These are phyloP conservation scores for Calonectria pseudoreteaudii DNA, from an alignment of 2,329 filamentous ascomycete genomes.

Conservation along the genomic window DNA sequence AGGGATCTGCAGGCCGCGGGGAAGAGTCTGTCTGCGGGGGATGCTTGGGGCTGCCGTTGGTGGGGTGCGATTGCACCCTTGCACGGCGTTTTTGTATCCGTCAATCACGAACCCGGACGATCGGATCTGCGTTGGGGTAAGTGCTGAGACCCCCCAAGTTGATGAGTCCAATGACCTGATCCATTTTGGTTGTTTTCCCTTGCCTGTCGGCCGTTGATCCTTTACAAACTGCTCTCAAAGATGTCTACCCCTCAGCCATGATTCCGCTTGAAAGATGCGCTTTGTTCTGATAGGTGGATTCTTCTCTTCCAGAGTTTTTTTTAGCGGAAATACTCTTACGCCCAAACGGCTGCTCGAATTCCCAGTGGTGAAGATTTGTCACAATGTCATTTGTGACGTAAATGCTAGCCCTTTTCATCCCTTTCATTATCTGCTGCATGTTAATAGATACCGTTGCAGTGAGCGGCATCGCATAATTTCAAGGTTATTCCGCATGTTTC, in stretches of 20 bases:
- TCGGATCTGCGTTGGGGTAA: slow-evolving; percentile 1
- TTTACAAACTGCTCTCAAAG: not conserved
- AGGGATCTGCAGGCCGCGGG: not conserved
- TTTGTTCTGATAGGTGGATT: slow-evolving; percentile 25
- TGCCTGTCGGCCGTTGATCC: not conserved
- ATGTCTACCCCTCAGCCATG: not conserved
- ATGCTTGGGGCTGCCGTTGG: not conserved
- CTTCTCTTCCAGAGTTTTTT: not conserved
- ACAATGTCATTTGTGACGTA: not conserved
- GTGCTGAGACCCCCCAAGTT: not conserved
- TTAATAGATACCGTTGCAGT: slow-evolving; percentile 5
- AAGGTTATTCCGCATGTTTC: not conserved
- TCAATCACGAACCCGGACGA: not conserved
- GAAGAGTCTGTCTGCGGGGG: not conserved
- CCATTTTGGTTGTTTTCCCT: not conserved
- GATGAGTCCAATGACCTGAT: not conserved
- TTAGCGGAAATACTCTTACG: slow-evolving; percentile 3
- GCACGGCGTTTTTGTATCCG: not conserved
- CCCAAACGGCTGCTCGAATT: not conserved
- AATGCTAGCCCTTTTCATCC: not conserved
- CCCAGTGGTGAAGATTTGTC: not conserved
- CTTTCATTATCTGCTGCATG: not conserved
- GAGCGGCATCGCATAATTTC: not conserved
- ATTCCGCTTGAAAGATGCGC: not conserved
- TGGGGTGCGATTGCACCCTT: not conserved